Evolutionary conservation across 306 rosid species (phyloP), one percentile per base, ranked within the genome.

Genomic region (Acacia crassicarpa): DNA sequence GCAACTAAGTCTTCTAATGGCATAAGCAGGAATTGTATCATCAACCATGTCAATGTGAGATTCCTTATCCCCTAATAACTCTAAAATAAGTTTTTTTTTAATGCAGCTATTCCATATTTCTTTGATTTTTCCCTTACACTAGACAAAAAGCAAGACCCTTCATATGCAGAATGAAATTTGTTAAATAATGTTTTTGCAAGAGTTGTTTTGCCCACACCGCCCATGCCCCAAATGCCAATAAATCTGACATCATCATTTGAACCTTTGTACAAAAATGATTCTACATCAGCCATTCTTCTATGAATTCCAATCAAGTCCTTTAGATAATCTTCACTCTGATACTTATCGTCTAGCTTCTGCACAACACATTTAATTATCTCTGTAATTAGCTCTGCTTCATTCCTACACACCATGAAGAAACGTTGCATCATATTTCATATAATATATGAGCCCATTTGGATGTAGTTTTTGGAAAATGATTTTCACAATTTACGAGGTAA

Each of bases 151-250:
- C 69, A 51, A 13, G 2, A 48, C 16, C 77, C 40, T n/a, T 82
- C 88, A 23, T 38, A 85, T 22, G 65, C 66, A 41, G 2, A 33
- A 19, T 17, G 5, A 0, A 81, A 19, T 59, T n/a, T 62, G 1
- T 9, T 5, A 54, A 9, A 81, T 12, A 84, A 4, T 32, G 35
- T 48, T n/a, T 46, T 43, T 1, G 85, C 82, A 43, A 81, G 65
- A 0, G 87, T 81, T 35, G 87, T 84, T 13, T 63, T 63, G 35
- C 40, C 69, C 1, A 81, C 30, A 2, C 87, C 85, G 2, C 72
- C 70, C 67, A 84, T 77, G 9, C 82, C 87, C 85, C 85, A 77
- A 3, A 84, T 81, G 33, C 84, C 85, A 43, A 84, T 32, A 3
- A 74, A 7, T 4, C n/a, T 41, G 2, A 81, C 82, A 72, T 25